Percentiles rank a stretch among this genome's conserved stretches.
phyloP scores from a whole-genome alignment of 225 moss, liverwort and hornwort species.

The Asterella californica region DNA sequence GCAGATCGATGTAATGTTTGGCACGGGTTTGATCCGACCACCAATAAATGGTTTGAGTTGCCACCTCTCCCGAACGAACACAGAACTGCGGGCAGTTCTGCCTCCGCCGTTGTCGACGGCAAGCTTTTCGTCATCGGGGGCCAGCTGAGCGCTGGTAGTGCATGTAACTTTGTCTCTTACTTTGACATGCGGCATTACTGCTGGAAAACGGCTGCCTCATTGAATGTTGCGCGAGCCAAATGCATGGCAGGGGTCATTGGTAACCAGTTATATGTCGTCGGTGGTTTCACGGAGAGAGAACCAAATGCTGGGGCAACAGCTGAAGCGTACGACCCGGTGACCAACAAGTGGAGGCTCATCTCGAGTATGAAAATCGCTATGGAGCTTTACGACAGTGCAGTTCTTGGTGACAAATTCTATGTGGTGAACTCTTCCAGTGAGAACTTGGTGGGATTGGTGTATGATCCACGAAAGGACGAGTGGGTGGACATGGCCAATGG shows the following conservation, averaged over 20 bases:
- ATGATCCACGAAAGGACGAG: conserved; percentile 84
- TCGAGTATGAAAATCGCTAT: conserved; percentile 89
- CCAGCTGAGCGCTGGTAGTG: conserved; percentile 74
- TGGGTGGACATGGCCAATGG: conserved; percentile 99
- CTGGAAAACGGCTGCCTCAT: conserved; percentile 81
- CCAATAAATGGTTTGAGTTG: conserved; percentile 90
- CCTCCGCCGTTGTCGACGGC: conserved; percentile 93
- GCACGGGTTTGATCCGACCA: conserved; percentile 92
- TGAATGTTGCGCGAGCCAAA: conserved; percentile 82
- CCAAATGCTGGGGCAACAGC: conserved; percentile 88
- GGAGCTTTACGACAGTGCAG: conserved; percentile 94
- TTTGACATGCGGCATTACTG: conserved; percentile 92
- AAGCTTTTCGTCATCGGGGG: conserved; percentile 95
- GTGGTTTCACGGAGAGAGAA: conserved; percentile 86
- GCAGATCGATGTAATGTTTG: conserved; percentile 81
- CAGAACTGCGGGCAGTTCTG: conserved; percentile 81
- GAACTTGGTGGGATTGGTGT: conserved; percentile 89
- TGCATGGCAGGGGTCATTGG: conserved; percentile 94
- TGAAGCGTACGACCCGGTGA: conserved; percentile 76
- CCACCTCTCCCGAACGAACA: conserved; percentile 84
- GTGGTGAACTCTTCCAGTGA: conserved; percentile 96
- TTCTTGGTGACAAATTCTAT: conserved; percentile 82
- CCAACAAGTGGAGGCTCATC: conserved; percentile 71
- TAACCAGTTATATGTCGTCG: conserved; percentile 89
- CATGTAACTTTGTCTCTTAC: conserved; percentile 85